phyloP scores from a whole-genome alignment of 805 yeast genomes.

The Brettanomyces custersianus region DNA sequence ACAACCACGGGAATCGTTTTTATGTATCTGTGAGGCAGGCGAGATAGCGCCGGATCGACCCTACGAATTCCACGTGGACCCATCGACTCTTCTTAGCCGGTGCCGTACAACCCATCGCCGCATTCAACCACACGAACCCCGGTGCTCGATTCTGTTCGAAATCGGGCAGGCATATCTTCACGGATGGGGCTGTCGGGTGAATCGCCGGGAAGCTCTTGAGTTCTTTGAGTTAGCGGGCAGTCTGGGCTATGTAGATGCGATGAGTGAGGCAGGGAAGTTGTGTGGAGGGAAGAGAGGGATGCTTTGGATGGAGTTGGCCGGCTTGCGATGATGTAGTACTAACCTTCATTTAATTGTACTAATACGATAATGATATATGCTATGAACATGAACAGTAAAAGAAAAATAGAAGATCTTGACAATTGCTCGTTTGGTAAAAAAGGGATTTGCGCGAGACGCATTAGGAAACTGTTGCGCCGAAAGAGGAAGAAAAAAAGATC shows the following conservation, averaged over 20 bases:
- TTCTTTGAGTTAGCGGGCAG: constrained; percentile 58
- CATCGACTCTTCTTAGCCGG: constrained; percentile 27
- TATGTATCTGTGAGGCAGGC: constrained; percentile 52
- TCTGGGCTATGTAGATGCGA: constrained; percentile 59
- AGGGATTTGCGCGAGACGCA: too few relatives aligned
- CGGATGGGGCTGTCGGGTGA: constrained; percentile 48
- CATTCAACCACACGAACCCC: constrained; percentile 10
- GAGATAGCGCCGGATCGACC: constrained; percentile 21
- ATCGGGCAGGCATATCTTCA: constrained; percentile 47
- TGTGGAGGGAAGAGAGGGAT: too few relatives aligned
- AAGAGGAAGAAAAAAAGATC: too few relatives aligned
- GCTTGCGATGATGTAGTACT: too few relatives aligned
- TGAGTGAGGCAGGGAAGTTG: constrained; percentile 60
- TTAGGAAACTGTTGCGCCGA: too few relatives aligned
- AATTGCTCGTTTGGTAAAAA: too few relatives aligned
- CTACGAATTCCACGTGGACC: constrained; percentile 23
- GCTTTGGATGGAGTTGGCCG: too few relatives aligned
- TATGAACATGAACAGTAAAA: too few relatives aligned
- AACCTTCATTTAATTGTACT: too few relatives aligned
- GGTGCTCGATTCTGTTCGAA: constrained; percentile 32
- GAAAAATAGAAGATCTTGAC: too few relatives aligned
- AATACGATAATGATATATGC: too few relatives aligned
- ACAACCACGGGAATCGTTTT: constrained; percentile 44
- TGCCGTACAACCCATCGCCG: constrained; percentile 4
- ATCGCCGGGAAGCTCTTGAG: constrained; percentile 48